Evolutionary conservation across 2,329 filamentous ascomycete genomes (phyloP).

Genomic region (Fusarium lyarnte): DNA sequence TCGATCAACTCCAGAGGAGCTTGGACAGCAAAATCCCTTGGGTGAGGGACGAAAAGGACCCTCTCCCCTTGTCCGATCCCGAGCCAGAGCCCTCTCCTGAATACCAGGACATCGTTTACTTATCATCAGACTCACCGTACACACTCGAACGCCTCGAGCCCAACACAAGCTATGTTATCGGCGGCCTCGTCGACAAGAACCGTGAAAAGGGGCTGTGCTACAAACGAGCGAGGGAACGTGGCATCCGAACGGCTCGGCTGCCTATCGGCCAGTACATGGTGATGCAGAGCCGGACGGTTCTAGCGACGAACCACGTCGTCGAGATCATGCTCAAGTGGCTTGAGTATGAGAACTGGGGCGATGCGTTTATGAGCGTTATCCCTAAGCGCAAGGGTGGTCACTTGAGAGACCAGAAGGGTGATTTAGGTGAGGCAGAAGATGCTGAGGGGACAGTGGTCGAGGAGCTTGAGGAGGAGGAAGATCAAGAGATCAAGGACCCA

Average conservation of each 20-base stretch:
- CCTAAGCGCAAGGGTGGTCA: constrained; percentile 88
- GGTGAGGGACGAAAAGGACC: constrained; percentile 46
- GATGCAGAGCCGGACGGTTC: constrained; percentile 85
- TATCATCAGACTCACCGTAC: constrained; percentile 90
- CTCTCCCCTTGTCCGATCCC: constrained; percentile 48
- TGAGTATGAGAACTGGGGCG: constrained; percentile 88
- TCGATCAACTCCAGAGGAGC: constrained; percentile 63
- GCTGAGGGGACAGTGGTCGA: constrained; percentile 41
- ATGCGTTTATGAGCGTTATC: constrained; percentile 87
- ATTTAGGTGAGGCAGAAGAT: constrained; percentile 31
- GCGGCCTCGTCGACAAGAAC: constrained; percentile 95
- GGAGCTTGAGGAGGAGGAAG: constrained; percentile 42
- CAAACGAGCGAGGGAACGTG: constrained; percentile 76
- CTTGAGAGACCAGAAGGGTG: constrained; percentile 59
- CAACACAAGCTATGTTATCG: constrained; percentile 91
- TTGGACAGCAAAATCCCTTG: constrained; percentile 45
- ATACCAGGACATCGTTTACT: constrained; percentile 74
- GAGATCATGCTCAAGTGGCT: constrained; percentile 97
- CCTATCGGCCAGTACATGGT: constrained; percentile 96
- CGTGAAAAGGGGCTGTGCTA: constrained; percentile 95
- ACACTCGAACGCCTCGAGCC: constrained; percentile 85
- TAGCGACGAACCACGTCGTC: constrained; percentile 94
- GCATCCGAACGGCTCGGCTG: constrained; percentile 87
- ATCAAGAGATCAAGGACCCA: constrained; percentile 43
- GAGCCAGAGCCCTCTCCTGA: constrained; percentile 47